These are phyloP conservation scores for Magnolia kwangsiensis DNA, from an alignment of 164 flowering plant genomes.

Conservation along the genomic window DNA sequence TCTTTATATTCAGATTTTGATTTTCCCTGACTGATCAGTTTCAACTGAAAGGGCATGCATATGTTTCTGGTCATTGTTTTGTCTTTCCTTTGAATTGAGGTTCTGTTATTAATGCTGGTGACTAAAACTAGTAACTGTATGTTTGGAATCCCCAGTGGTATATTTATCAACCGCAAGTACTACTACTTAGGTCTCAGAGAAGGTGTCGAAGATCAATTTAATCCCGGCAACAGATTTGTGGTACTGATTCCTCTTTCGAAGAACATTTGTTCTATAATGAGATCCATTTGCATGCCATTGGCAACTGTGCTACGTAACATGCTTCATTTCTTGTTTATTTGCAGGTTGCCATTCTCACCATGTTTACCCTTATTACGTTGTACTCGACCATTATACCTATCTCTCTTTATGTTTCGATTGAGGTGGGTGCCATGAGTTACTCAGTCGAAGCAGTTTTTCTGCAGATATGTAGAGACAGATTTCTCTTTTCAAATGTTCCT, in stretches of 20 bases:
- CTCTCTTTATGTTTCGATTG: conserved; percentile 95
- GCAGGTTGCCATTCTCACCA: conserved; percentile 71
- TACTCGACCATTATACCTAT: conserved; percentile 95
- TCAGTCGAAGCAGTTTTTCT: neutral
- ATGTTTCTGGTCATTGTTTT: neutral
- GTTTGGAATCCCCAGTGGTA: conserved; percentile 48
- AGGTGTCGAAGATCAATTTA: conserved; percentile 53
- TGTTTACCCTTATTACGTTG: conserved; percentile 88
- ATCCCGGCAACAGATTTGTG: conserved; percentile 77
- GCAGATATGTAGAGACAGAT: neutral
- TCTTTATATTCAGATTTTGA: neutral
- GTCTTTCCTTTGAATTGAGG: neutral
- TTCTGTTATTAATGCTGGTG: neutral
- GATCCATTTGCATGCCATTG: neutral
- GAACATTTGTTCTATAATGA: neutral
- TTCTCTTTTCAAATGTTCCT: neutral
- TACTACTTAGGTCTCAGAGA: conserved; percentile 57
- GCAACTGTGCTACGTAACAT: neutral
- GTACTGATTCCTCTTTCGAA: conserved; percentile 33
- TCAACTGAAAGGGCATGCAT: neutral
- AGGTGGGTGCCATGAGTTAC: conserved; percentile 43
- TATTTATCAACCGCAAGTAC: conserved; percentile 64
- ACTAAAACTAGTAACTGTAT: neutral
- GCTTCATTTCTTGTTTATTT: neutral
- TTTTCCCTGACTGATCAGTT: neutral